These are phyloP conservation scores for Sporopachydermia cereana DNA, from an alignment of 1,139 yeast genomes.

Conservation along the genomic window DNA sequence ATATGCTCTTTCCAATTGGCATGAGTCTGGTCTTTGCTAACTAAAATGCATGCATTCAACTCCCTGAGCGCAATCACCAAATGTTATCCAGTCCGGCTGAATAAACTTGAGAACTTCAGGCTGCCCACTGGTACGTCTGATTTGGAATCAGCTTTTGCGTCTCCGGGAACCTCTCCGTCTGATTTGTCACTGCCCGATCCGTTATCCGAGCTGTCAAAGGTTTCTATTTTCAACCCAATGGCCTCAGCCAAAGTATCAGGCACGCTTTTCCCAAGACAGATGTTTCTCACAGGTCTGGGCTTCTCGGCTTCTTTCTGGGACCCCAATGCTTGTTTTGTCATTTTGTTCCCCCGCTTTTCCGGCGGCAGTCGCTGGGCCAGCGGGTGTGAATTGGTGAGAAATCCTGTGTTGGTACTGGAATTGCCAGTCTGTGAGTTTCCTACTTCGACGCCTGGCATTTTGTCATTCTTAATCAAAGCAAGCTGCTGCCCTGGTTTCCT, in stretches of 20 bases:
- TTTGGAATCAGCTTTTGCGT: too few species aligned
- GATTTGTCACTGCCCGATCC: neutral
- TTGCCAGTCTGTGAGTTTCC: neutral
- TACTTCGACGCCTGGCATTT: neutral
- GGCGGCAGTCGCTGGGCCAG: too few species aligned
- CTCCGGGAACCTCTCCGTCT: neutral
- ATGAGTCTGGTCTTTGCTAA: too few species aligned
- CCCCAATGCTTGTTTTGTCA: neutral
- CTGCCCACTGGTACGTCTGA: neutral
- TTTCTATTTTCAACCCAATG: neutral
- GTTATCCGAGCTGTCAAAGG: neutral
- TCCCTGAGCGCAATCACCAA: too few species aligned
- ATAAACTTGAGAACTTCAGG: conserved; percentile 5
- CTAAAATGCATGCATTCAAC: too few species aligned
- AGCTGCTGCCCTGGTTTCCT: neutral
- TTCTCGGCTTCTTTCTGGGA: neutral
- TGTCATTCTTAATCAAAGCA: neutral
- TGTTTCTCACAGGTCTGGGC: neutral
- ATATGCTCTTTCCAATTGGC: too few species aligned
- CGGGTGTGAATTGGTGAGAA: too few species aligned
- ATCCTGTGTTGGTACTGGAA: neutral
- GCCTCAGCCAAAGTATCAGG: conserved; percentile 2
- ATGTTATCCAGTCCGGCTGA: conserved; percentile 2
- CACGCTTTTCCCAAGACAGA: neutral
- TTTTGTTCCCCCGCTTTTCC: neutral